Base-by-base conservation (phyloP, 2,329 filamentous ascomycete genomes). In the Amauroascus niger region DNA sequence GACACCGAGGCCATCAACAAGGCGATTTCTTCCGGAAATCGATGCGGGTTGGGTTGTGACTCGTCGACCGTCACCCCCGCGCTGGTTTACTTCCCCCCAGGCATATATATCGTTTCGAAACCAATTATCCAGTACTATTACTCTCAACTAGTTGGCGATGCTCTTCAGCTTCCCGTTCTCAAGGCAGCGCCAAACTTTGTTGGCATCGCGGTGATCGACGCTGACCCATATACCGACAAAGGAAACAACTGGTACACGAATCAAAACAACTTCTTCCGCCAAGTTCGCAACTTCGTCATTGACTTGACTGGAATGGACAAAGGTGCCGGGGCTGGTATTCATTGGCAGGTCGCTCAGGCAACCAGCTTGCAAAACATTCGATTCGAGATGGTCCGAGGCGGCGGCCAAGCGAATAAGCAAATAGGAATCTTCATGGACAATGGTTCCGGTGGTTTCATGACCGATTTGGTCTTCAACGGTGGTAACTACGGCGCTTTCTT, bases 121-220 rank as follows among this genome's bases (percentile, higher is more conserved):
- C 87, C 91, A 20, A 81, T 97, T 60, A 72, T 89, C 49, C 85
- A 89, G 67, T 60, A 84, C 70, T 97, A 97, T 77, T 95, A 95
- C 75, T 95, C 90, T 8, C 89, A 96, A 68, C 81, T 97, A 57
- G 77, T 96, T 33, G 91, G 91, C 54, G 89, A 97, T 73, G 82
- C 84, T 47, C 65, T 80, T 62, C 75, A 79, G 58, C 70, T 84
- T 13, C 89, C 91, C 0, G 84, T 83, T 0, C 76, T 96, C 69
- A 88, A 91, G 74, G 85, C 86, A 2, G 69, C 81, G 1, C 67
- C 83, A 41, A 74, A 76, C 62, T 98, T 97, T 65, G 60, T 75
- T 1, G 93, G 91, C 45, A 94, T 96, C 74, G 90, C 86, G 41
- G 79, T 97, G 51, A 86, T 98, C 60, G 90, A 96, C 66, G 78